These are phyloP conservation scores for Calocera viscosa DNA, from an alignment of 768 basidiomycete species.

Conservation along the genomic window DNA sequence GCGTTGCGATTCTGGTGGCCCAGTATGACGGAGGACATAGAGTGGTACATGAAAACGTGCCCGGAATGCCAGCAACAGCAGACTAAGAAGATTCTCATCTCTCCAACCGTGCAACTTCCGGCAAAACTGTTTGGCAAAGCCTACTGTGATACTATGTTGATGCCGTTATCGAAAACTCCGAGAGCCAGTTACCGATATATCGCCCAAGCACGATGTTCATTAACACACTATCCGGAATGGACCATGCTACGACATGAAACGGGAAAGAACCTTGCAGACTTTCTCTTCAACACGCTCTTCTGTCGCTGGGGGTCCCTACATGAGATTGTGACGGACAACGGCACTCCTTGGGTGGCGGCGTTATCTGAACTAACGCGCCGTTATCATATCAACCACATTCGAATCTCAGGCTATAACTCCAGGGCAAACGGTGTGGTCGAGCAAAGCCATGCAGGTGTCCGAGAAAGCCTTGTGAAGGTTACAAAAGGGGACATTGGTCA, in stretches of 20 bases:
- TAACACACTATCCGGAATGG: background rate
- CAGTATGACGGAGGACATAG: background rate
- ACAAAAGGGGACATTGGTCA: no score
- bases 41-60: background rate
- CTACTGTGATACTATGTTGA: background rate
- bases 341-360: background rate
- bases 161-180: background rate
- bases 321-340: slow-evolving; percentile 6
- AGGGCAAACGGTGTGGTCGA: slow-evolving; percentile 5
- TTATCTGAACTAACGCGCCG: background rate
- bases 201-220: background rate
- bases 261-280: background rate
- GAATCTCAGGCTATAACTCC: slow-evolving; percentile 1
- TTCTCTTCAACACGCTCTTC: background rate
- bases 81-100: background rate
- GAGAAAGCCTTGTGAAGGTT: background rate
- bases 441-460: background rate
- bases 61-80: slow-evolving; percentile 11
- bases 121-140: background rate
- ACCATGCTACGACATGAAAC: background rate
- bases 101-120: background rate
- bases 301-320: background rate
- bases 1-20: slow-evolving; percentile 1
- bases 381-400: background rate
- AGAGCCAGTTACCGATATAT: background rate